Evolutionary conservation across 768 basidiomycete species (phyloP), one percentile per base, ranked within the genome.

Genomic region (Pleurotus djamor): DNA sequence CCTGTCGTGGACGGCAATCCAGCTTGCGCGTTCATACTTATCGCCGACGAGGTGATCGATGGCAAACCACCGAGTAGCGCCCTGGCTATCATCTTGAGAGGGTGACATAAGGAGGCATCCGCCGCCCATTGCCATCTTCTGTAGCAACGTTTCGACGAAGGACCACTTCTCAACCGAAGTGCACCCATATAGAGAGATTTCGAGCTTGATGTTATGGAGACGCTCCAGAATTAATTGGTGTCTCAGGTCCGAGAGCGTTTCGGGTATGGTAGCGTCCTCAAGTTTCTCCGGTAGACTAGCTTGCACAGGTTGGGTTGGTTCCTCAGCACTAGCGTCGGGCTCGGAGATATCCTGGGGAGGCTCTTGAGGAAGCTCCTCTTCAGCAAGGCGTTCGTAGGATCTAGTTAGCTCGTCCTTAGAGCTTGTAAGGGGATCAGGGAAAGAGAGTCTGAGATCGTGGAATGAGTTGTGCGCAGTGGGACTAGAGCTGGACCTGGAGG

Each of bases 361-460:
- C 60, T 66, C 69, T 58, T 69, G 52, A 38, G 67, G 64, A 48
- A 66, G 65, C 56, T 79, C 78, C 61, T 76, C 68, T 56, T 74
- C 71, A 52, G 73, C 71, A 59, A 80, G 75, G 37, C 83, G 78
- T 62, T 86, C 83, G 67, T 82, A 85, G 36, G 87, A 85, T 61
- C 81, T 78, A 69, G 78, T 79, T 52, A 83, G 74, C 59, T 89
- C 83, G 71, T 85, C 81, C 61, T 78, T 80, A 57, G 88, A 88
- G 69, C 87, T 88, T 58, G 84, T 86, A 67, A 92, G 80, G 60
- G 91, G 91, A 73, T 93, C 91, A 41, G 91, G 91, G 74, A 93
- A 93, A 36, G 91, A 92, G 59, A 92, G 72, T 64, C 88, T 83
- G 61, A 92, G 81, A 74, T 91, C 89, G 71, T 86, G 87, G 52